Percentiles rank a stretch among this genome's conserved stretches.
phyloP scores from a whole-genome alignment of 805 yeast species.

The Schwanniomyces pseudopolymorphus region DNA sequence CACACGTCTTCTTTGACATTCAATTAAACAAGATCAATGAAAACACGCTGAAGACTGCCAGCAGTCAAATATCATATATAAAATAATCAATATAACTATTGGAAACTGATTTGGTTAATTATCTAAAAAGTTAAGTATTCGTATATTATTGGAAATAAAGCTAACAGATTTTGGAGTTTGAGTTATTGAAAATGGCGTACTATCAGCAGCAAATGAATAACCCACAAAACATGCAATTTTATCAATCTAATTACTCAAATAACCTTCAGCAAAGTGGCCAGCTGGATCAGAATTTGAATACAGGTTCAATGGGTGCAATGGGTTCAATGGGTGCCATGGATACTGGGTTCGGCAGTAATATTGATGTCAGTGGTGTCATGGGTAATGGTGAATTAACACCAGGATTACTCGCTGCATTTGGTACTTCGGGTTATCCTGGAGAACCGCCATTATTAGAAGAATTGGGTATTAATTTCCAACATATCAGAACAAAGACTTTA shows the following conservation, averaged over 20 bases:
- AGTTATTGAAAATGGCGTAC: constrained; percentile 32
- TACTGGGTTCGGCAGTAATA: constrained; percentile 31
- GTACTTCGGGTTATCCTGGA: constrained; percentile 91
- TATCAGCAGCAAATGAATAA: constrained; percentile 34
- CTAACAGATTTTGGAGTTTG: neutral
- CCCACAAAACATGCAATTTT: constrained; percentile 42
- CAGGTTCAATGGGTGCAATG: constrained; percentile 27
- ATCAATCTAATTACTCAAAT: constrained; percentile 40
- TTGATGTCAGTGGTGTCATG: constrained; percentile 43
- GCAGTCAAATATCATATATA: neutral
- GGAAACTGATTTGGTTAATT: neutral
- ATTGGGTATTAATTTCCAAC: constrained; percentile 87
- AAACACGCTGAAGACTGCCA: neutral
- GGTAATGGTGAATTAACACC: constrained; percentile 53
- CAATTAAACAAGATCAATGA: neutral
- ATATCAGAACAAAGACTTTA: constrained; percentile 78
- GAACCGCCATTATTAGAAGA: constrained; percentile 93
- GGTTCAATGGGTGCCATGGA: constrained; percentile 49
- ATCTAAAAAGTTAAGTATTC: neutral
- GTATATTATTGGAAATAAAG: neutral
- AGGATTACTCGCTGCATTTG: constrained; percentile 88
- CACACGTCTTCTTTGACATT: neutral
- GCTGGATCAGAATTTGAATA: constrained; percentile 12
- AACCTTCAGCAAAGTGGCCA: constrained; percentile 20
- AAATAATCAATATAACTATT: neutral